phyloP scores from a whole-genome alignment of 169 alveolate genomes.

The Eimeria sp. region DNA sequence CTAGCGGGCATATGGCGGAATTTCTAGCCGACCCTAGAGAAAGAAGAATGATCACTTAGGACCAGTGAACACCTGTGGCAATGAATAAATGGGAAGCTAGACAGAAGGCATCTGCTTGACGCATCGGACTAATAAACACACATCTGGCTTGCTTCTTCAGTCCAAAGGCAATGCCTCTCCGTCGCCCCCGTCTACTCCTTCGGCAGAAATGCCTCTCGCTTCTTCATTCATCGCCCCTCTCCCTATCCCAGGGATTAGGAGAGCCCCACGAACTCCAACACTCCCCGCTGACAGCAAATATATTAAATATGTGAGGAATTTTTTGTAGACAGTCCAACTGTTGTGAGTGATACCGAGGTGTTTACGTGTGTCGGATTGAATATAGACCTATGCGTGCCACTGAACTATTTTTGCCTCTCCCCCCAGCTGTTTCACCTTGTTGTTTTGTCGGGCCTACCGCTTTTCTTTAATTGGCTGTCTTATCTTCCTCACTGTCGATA shows the following conservation, averaged over 20 bases:
- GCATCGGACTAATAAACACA: neutral
- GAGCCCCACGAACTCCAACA: constrained; percentile 72
- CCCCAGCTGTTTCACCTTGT: neutral
- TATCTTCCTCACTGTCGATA: neutral
- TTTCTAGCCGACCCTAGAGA: no score
- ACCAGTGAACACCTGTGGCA: neutral
- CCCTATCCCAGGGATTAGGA: constrained; percentile 58
- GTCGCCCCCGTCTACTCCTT: neutral
- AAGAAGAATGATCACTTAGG: neutral
- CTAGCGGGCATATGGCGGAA: no score
- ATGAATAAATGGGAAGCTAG: neutral
- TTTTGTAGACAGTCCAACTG: neutral
- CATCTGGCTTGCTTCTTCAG: constrained; percentile 3
- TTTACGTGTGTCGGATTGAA: neutral
- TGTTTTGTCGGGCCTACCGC: neutral
- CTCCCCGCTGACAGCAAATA: constrained; percentile 50
- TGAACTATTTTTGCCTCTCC: neutral
- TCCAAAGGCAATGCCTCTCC: neutral
- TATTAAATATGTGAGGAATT: constrained; percentile 7
- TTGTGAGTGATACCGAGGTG: neutral
- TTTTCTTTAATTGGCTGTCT: neutral
- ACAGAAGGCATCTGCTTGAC: neutral
- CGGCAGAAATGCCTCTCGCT: constrained; percentile 14
- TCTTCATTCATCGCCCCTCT: constrained; percentile 51
- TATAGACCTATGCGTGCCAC: neutral